Conservation (phyloP, 495 filamentous ascomycete genomes). For the Polyplosphaeria fusca region DNA sequence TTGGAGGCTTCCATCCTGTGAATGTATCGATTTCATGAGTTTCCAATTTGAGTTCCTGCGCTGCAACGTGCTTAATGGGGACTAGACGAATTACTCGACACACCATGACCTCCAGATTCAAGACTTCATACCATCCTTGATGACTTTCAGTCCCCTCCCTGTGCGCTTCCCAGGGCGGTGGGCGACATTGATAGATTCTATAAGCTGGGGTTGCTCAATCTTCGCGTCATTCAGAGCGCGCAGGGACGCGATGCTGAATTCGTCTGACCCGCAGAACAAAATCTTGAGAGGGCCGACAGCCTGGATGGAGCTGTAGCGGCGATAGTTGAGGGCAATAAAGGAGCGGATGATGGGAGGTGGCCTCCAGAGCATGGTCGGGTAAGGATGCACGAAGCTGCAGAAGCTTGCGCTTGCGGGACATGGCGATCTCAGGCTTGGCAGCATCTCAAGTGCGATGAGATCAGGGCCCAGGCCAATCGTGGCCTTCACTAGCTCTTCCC, state of each 20-base stretch:
- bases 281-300: conserved; percentile 67
- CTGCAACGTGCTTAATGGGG: conserved; percentile 64
- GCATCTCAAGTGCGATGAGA: too few species aligned
- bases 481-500: too few species aligned
- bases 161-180: conserved; percentile 71
- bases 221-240: conserved; percentile 64
- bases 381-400: neutral
- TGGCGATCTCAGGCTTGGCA: conserved; percentile 12
- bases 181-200: conserved; percentile 84
- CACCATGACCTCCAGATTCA: neutral
- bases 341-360: conserved; percentile 11
- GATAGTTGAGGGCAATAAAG: neutral
- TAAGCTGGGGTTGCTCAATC: conserved; percentile 50
- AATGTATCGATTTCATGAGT: conserved; percentile 29
- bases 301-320: conserved; percentile 9
- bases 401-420: neutral
- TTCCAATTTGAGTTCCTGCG: conserved; percentile 39
- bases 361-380: conserved; percentile 18
- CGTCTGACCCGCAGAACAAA: conserved; percentile 92
- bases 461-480: too few species aligned
- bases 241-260: conserved; percentile 81
- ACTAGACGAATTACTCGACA: conserved; percentile 48
- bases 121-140: conserved; percentile 61
- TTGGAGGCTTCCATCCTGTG: conserved; percentile 20
- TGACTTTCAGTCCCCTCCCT: conserved; percentile 67